Conservation (phyloP, 2,329 filamentous ascomycete genomes). For the Aspergillaceae sp. region DNA sequence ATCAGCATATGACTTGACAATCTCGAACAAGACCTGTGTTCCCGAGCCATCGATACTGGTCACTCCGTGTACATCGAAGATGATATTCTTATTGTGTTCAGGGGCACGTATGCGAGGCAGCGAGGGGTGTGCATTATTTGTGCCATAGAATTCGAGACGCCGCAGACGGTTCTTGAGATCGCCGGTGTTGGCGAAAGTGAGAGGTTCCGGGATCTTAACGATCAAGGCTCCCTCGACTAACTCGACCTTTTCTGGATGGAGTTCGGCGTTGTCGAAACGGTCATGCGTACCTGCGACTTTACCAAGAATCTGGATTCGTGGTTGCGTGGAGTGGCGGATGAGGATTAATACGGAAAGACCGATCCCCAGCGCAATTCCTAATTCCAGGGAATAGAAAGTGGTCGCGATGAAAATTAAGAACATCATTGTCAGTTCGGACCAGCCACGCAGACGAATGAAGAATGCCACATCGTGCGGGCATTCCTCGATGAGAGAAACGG, state of each 20-base stretch:
- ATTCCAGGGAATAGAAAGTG: constrained; percentile 86
- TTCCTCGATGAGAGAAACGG: constrained; percentile 90
- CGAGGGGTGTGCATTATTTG: constrained; percentile 72
- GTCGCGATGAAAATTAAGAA: constrained; percentile 80
- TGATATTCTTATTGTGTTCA: constrained; percentile 83
- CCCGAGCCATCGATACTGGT: constrained; percentile 89
- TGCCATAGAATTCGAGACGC: constrained; percentile 85
- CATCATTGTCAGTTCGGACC: constrained; percentile 81
- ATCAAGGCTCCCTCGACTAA: constrained; percentile 89
- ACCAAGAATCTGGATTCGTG: constrained; percentile 91
- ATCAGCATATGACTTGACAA: constrained; percentile 70
- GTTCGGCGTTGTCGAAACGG: constrained; percentile 75
- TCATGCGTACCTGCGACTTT: constrained; percentile 69
- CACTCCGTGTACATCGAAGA: constrained; percentile 97
- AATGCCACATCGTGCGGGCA: constrained; percentile 86
- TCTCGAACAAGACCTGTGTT: constrained; percentile 82
- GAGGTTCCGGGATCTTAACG: constrained; percentile 92
- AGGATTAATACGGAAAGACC: constrained; percentile 83
- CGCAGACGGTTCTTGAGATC: constrained; percentile 76
- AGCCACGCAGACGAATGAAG: constrained; percentile 77
- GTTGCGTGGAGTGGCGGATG: constrained; percentile 80
- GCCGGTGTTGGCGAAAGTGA: constrained; percentile 95
- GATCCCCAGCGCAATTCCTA: constrained; percentile 90
- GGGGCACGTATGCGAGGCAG: constrained; percentile 66
- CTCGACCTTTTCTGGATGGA: constrained; percentile 65